Base-by-base conservation (phyloP, 2,329 filamentous ascomycete species). In the Pyrenochaeta sp. region DNA sequence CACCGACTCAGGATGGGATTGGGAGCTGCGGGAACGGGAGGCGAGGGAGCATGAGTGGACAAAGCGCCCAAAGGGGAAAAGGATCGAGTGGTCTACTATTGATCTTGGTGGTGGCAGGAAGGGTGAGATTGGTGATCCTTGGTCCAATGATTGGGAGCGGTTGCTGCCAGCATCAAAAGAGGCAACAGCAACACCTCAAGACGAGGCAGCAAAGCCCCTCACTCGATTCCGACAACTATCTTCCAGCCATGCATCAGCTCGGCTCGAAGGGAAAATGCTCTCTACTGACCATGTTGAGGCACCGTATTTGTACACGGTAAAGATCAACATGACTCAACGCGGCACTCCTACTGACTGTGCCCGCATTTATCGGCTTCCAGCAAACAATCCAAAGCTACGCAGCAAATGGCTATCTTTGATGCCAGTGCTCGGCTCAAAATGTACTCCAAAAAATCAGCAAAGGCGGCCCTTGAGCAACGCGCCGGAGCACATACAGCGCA, bases 361-460 rank as follows among this genome's bases (percentile, higher is more conserved):
- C 3, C 86, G 95, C 31, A 87, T 98, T 60, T 99, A 98, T 76
- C 88, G 91, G 12, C 85, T 98, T 14, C 91, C 94, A n/a, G 75
- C 79, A 2, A 75, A 62, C 23, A 69, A 82, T 45, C 54, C 73
- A 2, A 77, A 83, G 30, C 82, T 93, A 1, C 85, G 89, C 14
- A 77, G 80, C 6, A 83, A 88, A 71, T 97, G 94, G 94, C 84
- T 96, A 3, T 79, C 84, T 4, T 81, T 87, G 0, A 68, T 82
- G 33, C 78, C 78, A n/a, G 69, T 81, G 33, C 35, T 54, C n/a
- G 49, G 54, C 7, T 7, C 43, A 1, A 49, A 37, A 31, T 36
- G 46, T 33, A 50, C 36, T n/a, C n/a, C 40, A 11, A 68, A 58
- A 21, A 66, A 55, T 29, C 55, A 63, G 36, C 49, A 49, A 14